Percentiles rank a stretch among this genome's conserved stretches.
Conservation (phyloP, 345 rosid species). For the Luvunga scandens region DNA sequence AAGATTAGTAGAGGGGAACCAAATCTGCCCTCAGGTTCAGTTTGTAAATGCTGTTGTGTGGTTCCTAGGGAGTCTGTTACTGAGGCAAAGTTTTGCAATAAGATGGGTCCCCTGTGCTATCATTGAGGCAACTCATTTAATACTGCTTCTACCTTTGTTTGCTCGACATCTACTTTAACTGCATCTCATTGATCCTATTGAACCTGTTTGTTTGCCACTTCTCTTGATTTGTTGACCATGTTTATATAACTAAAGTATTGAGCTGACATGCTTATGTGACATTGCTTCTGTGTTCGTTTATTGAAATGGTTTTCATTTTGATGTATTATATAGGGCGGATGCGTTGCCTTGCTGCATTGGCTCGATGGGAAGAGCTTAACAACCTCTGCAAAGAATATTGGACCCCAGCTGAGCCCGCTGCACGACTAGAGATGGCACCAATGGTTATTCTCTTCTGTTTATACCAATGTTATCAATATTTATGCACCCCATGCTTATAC, state of each 20-base stretch:
- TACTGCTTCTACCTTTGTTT: neutral
- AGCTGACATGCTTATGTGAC: neutral
- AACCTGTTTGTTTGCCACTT: neutral
- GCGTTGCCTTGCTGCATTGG: constrained; percentile 98
- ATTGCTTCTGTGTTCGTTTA: neutral
- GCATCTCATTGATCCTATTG: neutral
- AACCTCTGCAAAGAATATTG: constrained; percentile 94
- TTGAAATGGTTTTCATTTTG: constrained; percentile 18
- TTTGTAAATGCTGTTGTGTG: neutral
- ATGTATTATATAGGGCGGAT: constrained; percentile 63
- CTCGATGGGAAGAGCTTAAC: constrained; percentile 98
- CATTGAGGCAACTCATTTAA: neutral
- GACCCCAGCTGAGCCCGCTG: constrained; percentile 97
- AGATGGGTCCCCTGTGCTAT: no score
- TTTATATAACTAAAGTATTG: neutral
- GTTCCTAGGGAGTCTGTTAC: neutral
- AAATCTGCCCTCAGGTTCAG: neutral
- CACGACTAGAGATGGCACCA: constrained; percentile 98
- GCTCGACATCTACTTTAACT: neutral
- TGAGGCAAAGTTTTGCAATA: neutral
- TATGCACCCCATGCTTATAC: constrained; percentile 16
- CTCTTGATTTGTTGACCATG: neutral
- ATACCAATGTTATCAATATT: constrained; percentile 11
- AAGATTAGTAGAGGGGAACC: neutral
- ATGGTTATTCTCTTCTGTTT: constrained; percentile 57